A percentile compares a stretch with the other conserved stretches of the same genome.
These are phyloP conservation scores for Scytalidium sp. DNA, from an alignment of 2,329 filamentous ascomycete genomes.

Conservation along the genomic window DNA sequence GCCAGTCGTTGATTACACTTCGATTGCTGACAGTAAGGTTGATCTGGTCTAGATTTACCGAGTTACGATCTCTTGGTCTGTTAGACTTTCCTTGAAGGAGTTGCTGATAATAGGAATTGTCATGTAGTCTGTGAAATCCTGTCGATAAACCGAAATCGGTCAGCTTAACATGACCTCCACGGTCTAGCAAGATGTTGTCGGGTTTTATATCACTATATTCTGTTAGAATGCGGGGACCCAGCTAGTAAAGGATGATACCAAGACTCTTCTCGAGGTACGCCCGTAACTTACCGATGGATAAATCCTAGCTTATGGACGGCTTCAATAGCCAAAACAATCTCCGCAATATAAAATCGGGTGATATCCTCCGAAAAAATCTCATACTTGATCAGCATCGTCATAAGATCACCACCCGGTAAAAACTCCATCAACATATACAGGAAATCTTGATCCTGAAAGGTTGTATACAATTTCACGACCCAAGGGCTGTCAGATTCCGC, in stretches of 20 bases:
- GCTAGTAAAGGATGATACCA: background rate
- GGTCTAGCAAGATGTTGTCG: conserved; percentile 95
- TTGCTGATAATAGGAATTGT: conserved; percentile 98
- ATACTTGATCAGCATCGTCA: conserved; percentile 99
- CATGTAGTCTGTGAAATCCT: conserved; percentile 95
- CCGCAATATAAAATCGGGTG: conserved; percentile 97
- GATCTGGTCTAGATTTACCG: conserved; percentile 95
- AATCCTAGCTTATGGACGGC: conserved; percentile 97
- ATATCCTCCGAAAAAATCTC: conserved; percentile 99
- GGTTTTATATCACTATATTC: conserved; percentile 90
- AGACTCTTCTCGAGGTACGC: too few relatives aligned
- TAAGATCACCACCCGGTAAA: conserved; percentile 93
- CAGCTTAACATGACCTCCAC: conserved; percentile 94
- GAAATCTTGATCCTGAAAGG: conserved; percentile 95
- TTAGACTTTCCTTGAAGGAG: conserved; percentile 77
- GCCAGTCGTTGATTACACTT: conserved; percentile 97
- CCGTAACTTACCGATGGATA: conserved; percentile 78
- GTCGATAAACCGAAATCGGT: conserved; percentile 98
- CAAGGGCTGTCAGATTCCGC: conserved; percentile 99
- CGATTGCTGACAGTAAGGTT: conserved; percentile 97
- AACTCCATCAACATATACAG: conserved; percentile 99
- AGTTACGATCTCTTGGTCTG: conserved; percentile 78
- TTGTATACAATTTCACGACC: conserved; percentile 98
- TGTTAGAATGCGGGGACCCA: conserved; percentile 2
- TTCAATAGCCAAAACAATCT: conserved; percentile 97